These are phyloP conservation scores for Groenewaldozyma auringiensis DNA, from an alignment of 1,139 yeast species.

Conservation along the genomic window DNA sequence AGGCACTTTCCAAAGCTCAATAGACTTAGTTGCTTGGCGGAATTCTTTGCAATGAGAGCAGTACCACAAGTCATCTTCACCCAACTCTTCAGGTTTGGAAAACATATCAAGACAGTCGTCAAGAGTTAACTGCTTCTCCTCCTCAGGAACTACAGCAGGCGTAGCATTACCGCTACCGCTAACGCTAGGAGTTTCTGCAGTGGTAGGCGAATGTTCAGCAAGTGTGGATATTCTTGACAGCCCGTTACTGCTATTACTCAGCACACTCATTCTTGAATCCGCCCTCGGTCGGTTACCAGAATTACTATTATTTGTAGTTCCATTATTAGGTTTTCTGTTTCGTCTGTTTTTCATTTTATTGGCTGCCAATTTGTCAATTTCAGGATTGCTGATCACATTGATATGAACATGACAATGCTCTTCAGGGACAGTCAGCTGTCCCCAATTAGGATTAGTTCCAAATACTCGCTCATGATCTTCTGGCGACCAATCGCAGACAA, in stretches of 20 bases:
- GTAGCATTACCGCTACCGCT: constrained; percentile 27
- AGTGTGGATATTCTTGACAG: neutral
- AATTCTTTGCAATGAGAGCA: constrained; percentile 88
- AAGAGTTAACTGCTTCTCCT: constrained; percentile 48
- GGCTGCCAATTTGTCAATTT: constrained; percentile 37
- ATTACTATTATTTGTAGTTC: constrained; percentile 11
- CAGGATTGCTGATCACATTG: constrained; percentile 34
- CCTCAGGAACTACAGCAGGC: constrained; percentile 37
- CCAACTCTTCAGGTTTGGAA: constrained; percentile 74
- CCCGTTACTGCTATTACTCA: neutral
- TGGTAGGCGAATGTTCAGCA: neutral
- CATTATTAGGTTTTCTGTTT: neutral
- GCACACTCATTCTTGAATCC: constrained; percentile 1
- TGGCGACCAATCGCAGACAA: constrained; percentile 68
- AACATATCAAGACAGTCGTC: constrained; percentile 71
- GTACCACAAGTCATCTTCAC: constrained; percentile 90
- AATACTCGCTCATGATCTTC: constrained; percentile 36
- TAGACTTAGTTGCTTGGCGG: constrained; percentile 82
- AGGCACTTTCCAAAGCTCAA: constrained; percentile 87
- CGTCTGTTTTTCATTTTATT: constrained; percentile 7
- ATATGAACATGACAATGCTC: constrained; percentile 4
- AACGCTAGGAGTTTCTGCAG: too few species aligned
- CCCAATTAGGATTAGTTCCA: constrained; percentile 24
- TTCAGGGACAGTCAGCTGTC: constrained; percentile 4
- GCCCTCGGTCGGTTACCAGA: constrained; percentile 35